Evolutionary conservation across 2,329 filamentous ascomycete species (phyloP).

Genomic region (Pezizomycotina sp.): DNA sequence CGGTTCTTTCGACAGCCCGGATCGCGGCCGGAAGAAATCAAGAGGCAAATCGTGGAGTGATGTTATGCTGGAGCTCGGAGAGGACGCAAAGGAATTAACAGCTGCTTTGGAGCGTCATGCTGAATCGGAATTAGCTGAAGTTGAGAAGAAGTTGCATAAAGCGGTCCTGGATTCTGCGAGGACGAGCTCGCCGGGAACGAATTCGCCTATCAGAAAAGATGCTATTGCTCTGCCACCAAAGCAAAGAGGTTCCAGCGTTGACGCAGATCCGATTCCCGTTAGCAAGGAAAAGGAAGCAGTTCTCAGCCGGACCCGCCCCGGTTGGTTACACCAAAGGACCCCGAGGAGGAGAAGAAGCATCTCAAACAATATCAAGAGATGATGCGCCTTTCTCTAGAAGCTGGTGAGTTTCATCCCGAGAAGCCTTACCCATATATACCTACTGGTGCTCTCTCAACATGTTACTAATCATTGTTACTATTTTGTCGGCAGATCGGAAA

Average conservation of each 20-base stretch:
- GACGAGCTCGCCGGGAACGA: conserved; percentile 11
- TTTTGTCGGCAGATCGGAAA: conserved; percentile 28
- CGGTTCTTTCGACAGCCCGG: conserved; percentile 2
- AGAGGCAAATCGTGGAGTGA: conserved; percentile 61
- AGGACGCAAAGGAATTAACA: conserved; percentile 57
- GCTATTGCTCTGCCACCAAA: conserved; percentile 26
- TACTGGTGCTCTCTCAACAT: background rate
- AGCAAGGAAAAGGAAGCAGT: conserved; percentile 79
- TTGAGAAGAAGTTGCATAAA: conserved; percentile 36
- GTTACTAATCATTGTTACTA: conserved; percentile 1
- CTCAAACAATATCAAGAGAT: conserved; percentile 71
- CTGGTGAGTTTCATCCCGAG: conserved; percentile 28
- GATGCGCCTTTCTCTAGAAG: conserved; percentile 43
- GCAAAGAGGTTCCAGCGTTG: conserved; percentile 49
- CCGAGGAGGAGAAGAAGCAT: conserved; percentile 78
- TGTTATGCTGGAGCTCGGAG: conserved; percentile 49
- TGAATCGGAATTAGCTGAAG: conserved; percentile 38
- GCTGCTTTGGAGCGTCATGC: conserved; percentile 68
- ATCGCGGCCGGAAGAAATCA: conserved; percentile 29
- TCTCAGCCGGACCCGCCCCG: conserved; percentile 61
- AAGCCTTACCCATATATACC: no score
- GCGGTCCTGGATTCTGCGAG: conserved; percentile 22
- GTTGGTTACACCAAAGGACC: conserved; percentile 79
- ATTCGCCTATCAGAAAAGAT: conserved; percentile 13
- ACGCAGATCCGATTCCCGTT: conserved; percentile 67